Percentiles rank a stretch among this genome's conserved stretches.
These are phyloP conservation scores for Elymus sibiricus DNA, from an alignment of 176 grass and related monocot species.

Conservation along the genomic window DNA sequence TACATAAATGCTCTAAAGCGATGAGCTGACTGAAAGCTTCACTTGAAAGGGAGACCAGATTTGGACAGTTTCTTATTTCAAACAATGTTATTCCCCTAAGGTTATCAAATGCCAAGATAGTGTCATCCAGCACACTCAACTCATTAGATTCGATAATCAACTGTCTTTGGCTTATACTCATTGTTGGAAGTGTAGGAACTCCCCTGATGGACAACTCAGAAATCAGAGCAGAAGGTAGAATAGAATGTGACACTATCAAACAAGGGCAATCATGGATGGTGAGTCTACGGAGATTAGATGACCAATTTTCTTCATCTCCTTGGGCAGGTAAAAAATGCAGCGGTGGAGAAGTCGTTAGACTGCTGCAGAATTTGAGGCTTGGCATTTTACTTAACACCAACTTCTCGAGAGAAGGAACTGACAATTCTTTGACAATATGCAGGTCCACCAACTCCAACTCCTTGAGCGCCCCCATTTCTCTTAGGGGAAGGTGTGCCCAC, in stretches of 20 bases:
- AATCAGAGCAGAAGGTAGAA: neutral
- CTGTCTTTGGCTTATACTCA: accelerated
- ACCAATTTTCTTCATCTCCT: neutral
- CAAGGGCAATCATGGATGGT: slow-evolving; percentile 10
- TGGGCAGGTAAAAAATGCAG: neutral
- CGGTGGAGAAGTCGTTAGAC: neutral
- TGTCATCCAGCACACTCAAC: neutral
- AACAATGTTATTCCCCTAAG: neutral
- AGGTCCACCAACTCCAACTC: slow-evolving; percentile 27
- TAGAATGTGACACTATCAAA: neutral
- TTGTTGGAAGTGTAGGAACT: neutral
- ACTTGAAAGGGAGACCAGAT: neutral
- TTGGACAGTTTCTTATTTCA: neutral
- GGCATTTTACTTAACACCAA: slow-evolving; percentile 18
- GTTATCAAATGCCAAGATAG: neutral
- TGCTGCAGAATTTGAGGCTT: slow-evolving; percentile 22
- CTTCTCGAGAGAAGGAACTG: slow-evolving; percentile 29
- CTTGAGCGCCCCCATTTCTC: neutral
- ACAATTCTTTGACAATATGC: neutral
- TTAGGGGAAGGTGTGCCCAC: neutral
- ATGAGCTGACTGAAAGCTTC: neutral
- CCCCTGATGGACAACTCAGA: slow-evolving; percentile 7
- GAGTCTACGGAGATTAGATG: neutral
- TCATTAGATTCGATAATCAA: neutral
- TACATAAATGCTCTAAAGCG: accelerated